These are phyloP conservation scores for Clonostachys rhizophaga DNA, from an alignment of 2,329 filamentous ascomycete species.

Conservation along the genomic window DNA sequence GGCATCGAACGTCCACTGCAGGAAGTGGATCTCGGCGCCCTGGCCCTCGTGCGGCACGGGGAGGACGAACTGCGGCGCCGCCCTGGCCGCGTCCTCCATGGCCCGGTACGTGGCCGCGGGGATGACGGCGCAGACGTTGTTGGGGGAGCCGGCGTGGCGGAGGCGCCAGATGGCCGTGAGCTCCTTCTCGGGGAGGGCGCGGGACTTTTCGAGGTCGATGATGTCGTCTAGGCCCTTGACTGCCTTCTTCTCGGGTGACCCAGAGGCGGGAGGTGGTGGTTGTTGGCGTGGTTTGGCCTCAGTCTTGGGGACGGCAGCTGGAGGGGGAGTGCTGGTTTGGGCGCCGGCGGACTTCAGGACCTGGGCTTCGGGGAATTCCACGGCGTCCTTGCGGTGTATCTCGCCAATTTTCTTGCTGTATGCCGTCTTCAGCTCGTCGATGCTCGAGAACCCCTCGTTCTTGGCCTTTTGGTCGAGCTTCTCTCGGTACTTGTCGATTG, in stretches of 20 bases:
- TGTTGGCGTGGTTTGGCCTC: not conserved
- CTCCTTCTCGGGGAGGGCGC: constrained; percentile 70
- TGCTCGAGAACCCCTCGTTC: constrained; percentile 63
- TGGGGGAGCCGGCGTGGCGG: constrained; percentile 68
- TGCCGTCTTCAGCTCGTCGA: constrained; percentile 72
- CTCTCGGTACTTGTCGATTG: constrained; percentile 80
- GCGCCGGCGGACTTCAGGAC: constrained; percentile 6
- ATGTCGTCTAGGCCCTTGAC: constrained; percentile 44
- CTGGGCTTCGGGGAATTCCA: constrained; percentile 25
- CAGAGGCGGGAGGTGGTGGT: constrained; percentile 3
- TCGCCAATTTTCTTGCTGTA: constrained; percentile 81
- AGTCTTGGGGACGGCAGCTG: constrained; percentile 1
- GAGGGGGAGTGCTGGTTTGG: not conserved
- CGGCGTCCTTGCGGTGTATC: constrained; percentile 63
- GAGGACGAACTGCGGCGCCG: constrained; percentile 84
- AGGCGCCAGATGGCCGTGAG: constrained; percentile 88
- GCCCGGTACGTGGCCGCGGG: constrained; percentile 67
- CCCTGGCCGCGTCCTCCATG: constrained; percentile 67
- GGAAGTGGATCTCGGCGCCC: constrained; percentile 89
- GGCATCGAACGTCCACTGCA: constrained; percentile 90
- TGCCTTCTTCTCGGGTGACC: constrained; percentile 9
- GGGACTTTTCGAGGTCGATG: constrained; percentile 76
- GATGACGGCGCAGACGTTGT: constrained; percentile 80
- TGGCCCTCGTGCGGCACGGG: constrained; percentile 66
- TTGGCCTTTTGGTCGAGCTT: constrained; percentile 82